Conservation (phyloP, 2,329 filamentous ascomycete genomes). For the Aureobasidium lini region DNA sequence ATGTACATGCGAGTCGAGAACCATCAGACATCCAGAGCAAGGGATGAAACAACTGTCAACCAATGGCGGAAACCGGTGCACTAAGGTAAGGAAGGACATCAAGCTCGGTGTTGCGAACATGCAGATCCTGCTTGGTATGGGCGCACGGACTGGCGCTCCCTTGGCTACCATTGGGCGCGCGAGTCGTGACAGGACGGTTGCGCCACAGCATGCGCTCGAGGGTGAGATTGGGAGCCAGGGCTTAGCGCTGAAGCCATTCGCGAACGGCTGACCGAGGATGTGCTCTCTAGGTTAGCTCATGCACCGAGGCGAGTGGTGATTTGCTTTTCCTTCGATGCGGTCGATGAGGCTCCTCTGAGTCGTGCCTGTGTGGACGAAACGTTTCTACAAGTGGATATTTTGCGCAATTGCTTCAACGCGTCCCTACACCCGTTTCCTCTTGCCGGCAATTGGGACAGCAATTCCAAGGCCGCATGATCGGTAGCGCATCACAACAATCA, state of each 20-base stretch:
- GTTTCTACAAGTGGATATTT: background rate
- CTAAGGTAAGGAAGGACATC: slow-evolving; percentile 13
- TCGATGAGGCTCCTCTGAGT: slow-evolving; percentile 7
- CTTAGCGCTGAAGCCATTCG: slow-evolving; percentile 9
- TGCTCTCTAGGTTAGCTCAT: slow-evolving; percentile 18
- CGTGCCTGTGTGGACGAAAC: slow-evolving; percentile 1
- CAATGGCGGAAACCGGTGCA: slow-evolving; percentile 6
- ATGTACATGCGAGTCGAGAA: slow-evolving; percentile 5
- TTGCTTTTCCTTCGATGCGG: slow-evolving; percentile 11
- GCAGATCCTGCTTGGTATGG: slow-evolving; percentile 1
- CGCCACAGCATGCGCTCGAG: slow-evolving; percentile 13
- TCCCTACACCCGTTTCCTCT: background rate
- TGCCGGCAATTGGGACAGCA: background rate
- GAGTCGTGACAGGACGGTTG: slow-evolving; percentile 12
- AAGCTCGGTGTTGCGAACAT: slow-evolving; percentile 6
- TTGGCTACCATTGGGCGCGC: slow-evolving; percentile 2
- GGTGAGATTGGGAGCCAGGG: slow-evolving; percentile 11
- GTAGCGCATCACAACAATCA: background rate
- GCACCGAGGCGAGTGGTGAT: slow-evolving; percentile 12
- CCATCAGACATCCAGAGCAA: slow-evolving; percentile 20
- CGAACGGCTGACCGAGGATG: slow-evolving; percentile 12
- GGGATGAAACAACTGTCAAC: slow-evolving; percentile 26
- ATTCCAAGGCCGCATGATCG: background rate
- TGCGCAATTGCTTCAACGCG: background rate
- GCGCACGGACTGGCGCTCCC: background rate